A percentile compares a stretch with the other conserved stretches of the same genome.
Conservation (phyloP, 176 grass and related monocot species). For the Oryza longistaminata region DNA sequence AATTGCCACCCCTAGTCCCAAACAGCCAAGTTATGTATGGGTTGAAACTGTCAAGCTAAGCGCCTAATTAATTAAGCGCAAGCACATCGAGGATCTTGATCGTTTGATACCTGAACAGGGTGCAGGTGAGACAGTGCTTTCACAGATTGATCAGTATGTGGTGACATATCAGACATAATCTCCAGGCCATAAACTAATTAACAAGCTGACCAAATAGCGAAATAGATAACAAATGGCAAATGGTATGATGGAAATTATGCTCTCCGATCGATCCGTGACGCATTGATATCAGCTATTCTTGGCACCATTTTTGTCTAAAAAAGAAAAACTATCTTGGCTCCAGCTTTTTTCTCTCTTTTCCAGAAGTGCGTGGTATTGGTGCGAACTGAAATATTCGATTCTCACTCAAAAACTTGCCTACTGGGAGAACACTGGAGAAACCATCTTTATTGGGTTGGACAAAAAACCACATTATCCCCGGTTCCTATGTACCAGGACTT, state of each 20-base stretch:
- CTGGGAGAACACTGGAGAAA: no score
- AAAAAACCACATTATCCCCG: no score
- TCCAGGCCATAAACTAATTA: background rate
- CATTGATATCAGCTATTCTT: background rate
- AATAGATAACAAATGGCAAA: background rate
- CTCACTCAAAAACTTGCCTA: background rate
- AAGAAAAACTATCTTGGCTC: background rate
- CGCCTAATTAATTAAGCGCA: no score
- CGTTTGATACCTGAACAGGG: background rate
- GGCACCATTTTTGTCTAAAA: background rate
- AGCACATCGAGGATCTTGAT: no score
- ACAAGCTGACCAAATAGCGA: background rate
- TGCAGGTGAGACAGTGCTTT: constrained; percentile 5
- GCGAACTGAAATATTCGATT: background rate
- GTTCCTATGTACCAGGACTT: no score
- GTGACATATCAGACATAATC: background rate
- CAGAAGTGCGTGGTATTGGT: background rate
- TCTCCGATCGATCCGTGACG: background rate
- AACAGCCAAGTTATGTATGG: no score
- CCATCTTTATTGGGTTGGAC: no score
- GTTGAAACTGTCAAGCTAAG: no score
- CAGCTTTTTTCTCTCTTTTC: background rate
- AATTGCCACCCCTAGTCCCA: no score
- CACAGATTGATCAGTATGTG: background rate
- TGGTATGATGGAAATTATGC: no score